A percentile compares a stretch with the other conserved stretches of the same genome.
Conservation (phyloP, 768 basidiomycete genomes). For the Zangia roseola region DNA sequence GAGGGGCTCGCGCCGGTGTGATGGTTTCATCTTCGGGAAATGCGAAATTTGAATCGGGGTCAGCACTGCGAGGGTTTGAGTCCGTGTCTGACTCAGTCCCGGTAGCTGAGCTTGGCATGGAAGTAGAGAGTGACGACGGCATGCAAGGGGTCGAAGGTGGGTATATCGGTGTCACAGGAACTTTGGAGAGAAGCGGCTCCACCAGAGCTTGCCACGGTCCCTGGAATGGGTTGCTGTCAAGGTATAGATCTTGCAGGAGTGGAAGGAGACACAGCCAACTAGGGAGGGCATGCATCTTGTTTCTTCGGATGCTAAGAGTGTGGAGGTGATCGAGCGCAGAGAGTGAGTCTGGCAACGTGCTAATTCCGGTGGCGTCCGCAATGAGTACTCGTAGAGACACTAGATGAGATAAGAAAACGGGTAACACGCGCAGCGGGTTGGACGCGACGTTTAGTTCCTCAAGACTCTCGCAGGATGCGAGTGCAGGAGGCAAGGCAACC, state of each 20-base stretch:
- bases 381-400: conserved; percentile 81
- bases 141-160: conserved; percentile 65
- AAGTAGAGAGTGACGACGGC: conserved; percentile 48
- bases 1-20: conserved; percentile 57
- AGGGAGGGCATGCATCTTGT: conserved; percentile 87
- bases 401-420: conserved; percentile 79
- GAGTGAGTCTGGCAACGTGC: conserved; percentile 72
- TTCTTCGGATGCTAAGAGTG: conserved; percentile 85
- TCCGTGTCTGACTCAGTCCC: conserved; percentile 52
- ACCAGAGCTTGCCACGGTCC: conserved; percentile 91
- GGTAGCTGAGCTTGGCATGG: conserved; percentile 44
- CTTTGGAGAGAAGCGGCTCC: conserved; percentile 73
- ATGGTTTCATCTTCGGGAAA: conserved; percentile 70
- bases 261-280: conserved; percentile 92
- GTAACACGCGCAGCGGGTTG: conserved; percentile 91
- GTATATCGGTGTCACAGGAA: conserved; percentile 58
- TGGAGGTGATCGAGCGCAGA: conserved; percentile 76
- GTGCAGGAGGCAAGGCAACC: conserved; percentile 75
- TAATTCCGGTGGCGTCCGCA: conserved; percentile 87
- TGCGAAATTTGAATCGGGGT: conserved; percentile 27
- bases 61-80: conserved; percentile 48
- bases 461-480: conserved; percentile 76
- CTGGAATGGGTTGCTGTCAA: conserved; percentile 97
- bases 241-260: conserved; percentile 77
- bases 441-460: conserved; percentile 94